phyloP scores from a whole-genome alignment of 176 grass and related monocot genomes.

The Poa annua region DNA sequence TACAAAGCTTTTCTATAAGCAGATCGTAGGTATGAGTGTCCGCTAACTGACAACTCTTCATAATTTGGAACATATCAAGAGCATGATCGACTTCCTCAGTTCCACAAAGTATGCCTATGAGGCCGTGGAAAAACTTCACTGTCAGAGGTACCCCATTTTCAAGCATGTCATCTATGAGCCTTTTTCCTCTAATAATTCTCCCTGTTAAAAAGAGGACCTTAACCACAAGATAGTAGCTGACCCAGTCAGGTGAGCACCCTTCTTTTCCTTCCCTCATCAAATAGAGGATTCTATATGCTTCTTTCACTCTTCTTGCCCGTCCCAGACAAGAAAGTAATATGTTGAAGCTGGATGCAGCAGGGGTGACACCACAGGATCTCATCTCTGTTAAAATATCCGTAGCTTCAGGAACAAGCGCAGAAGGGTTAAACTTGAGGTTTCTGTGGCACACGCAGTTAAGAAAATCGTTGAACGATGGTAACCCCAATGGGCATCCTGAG shows the following conservation, averaged over 20 bases:
- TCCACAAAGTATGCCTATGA: constrained; percentile 69
- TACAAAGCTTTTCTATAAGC: constrained; percentile 69
- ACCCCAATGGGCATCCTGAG: constrained; percentile 34
- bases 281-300: constrained; percentile 67
- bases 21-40: constrained; percentile 56
- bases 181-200: constrained; percentile 64
- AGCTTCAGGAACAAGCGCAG: constrained; percentile 64
- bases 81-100: constrained; percentile 63
- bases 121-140: constrained; percentile 59
- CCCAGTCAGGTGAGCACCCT: constrained; percentile 68
- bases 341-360: constrained; percentile 66
- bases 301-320: constrained; percentile 70
- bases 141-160: constrained; percentile 49
- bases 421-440: constrained; percentile 76
- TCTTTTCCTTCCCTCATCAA: constrained; percentile 61
- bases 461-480: constrained; percentile 63
- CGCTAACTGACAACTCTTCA: constrained; percentile 49
- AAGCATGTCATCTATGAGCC: constrained; percentile 66
- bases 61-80: constrained; percentile 60
- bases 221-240: constrained; percentile 73
- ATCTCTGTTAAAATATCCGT: constrained; percentile 63
- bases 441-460: constrained; percentile 62
- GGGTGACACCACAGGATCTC: constrained; percentile 46
- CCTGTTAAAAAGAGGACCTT: constrained; percentile 65
- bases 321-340: constrained; percentile 73